Conservation (phyloP, 2,329 filamentous ascomycete species). For the Sarocladiaceae sp. region DNA sequence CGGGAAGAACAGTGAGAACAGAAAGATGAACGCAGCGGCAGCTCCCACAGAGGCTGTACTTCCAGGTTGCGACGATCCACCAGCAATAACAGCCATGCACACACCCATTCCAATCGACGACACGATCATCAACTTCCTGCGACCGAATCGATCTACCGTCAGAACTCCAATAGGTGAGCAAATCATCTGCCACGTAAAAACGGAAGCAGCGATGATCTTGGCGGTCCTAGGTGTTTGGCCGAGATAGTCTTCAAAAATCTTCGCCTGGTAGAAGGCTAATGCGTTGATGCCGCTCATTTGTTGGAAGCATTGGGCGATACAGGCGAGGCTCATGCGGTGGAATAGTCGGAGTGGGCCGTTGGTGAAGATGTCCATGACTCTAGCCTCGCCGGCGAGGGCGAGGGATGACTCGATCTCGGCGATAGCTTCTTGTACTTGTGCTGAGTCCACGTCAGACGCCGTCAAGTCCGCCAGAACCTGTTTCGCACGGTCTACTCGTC, state of each 20-base stretch:
- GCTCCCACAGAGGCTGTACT: constrained; percentile 19
- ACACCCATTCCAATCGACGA: constrained; percentile 18
- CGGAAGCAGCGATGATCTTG: not conserved
- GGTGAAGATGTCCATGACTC: not conserved
- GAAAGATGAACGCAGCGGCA: constrained; percentile 49
- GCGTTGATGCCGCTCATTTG: not conserved
- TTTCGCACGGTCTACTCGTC: not conserved
- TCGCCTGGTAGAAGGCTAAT: not conserved
- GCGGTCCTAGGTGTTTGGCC: not conserved
- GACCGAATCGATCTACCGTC: not conserved
- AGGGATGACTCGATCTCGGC: not conserved
- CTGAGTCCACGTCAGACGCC: not conserved
- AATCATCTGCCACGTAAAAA: not conserved
- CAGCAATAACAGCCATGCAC: constrained; percentile 22
- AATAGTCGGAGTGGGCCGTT: not conserved
- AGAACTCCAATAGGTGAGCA: not conserved
- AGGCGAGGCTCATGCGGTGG: not conserved
- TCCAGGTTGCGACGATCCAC: constrained; percentile 19
- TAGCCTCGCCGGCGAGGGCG: not conserved
- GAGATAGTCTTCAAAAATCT: not conserved
- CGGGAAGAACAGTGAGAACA: constrained; percentile 65
- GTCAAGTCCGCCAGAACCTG: not conserved
- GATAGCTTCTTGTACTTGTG: not conserved
- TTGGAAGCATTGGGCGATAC: not conserved
- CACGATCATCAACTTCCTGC: not conserved